Evolutionary conservation across 2,329 filamentous ascomycete species (phyloP).

Genomic region (Paecilomyces niveus): DNA sequence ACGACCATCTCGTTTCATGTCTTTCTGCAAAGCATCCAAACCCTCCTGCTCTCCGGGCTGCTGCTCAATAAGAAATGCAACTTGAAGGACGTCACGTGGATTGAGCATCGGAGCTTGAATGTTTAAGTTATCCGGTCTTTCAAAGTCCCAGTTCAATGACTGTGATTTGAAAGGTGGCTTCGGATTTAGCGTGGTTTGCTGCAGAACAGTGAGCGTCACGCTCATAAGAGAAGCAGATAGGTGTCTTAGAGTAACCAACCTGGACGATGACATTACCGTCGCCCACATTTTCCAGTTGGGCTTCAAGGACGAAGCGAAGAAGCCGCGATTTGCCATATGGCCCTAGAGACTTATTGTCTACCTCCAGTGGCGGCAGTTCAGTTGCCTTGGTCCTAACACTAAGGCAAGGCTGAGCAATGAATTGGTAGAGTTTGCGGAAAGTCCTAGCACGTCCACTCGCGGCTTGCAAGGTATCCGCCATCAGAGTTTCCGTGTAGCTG

Average conservation of each 20-base stretch:
- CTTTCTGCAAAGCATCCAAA: conserved; percentile 45
- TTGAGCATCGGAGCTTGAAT: conserved; percentile 44
- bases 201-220: conserved; percentile 4
- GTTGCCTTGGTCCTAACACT: conserved; percentile 87
- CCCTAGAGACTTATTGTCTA: conserved; percentile 38
- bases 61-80: conserved; percentile 57
- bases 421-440: conserved; percentile 94
- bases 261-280: conserved; percentile 77
- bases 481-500: conserved; percentile 80
- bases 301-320: conserved; percentile 70
- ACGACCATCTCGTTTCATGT: conserved; percentile 43
- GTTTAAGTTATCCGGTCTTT: conserved; percentile 21
- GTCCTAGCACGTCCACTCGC: conserved; percentile 63
- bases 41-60: conserved; percentile 40
- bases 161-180: conserved; percentile 48
- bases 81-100: conserved; percentile 58
- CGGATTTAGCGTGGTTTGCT: conserved; percentile 43
- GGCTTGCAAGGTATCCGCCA: conserved; percentile 36
- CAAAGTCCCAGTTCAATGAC: conserved; percentile 50
- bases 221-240: neutral
- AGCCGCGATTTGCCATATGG: conserved; percentile 37
- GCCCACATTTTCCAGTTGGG: conserved; percentile 90
- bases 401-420: conserved; percentile 82
- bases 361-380: conserved; percentile 44
- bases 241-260: conserved; percentile 28